Evolutionary conservation across 1,284 basidiomycete species (phyloP).

Genomic region (Irpex sp.): DNA sequence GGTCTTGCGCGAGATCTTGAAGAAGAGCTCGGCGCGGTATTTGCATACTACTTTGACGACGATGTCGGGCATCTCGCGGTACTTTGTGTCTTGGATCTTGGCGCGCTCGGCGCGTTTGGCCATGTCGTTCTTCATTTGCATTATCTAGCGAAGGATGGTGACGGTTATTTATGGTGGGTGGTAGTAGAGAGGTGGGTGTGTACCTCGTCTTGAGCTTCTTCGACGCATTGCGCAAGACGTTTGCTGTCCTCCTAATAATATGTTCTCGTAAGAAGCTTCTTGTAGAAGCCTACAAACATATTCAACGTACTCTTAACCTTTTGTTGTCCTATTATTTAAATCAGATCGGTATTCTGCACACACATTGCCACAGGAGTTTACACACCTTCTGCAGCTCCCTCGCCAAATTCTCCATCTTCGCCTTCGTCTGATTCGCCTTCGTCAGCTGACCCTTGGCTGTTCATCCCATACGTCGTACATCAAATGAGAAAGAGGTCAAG

Average conservation of each 20-base stretch:
- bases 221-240: conserved; percentile 69
- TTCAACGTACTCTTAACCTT: conserved; percentile 62
- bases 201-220: conserved; percentile 80
- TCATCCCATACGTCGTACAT: neutral
- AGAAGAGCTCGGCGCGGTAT: conserved; percentile 82
- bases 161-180: neutral
- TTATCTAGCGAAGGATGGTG: conserved; percentile 40
- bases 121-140: conserved; percentile 75
- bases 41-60: conserved; percentile 82
- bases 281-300: conserved; percentile 6
- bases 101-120: conserved; percentile 71
- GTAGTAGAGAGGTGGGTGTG: conserved; percentile 7
- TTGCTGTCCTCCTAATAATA: conserved; percentile 71
- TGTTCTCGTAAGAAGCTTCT: conserved; percentile 9
- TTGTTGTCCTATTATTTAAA: conserved; percentile 94
- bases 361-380: neutral
- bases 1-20: conserved; percentile 84
- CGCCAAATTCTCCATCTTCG: conserved; percentile 83
- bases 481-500: conserved; percentile 4
- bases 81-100: conserved; percentile 71
- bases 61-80: conserved; percentile 76
- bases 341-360: too few relatives aligned
- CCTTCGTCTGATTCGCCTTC: conserved; percentile 80
- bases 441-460: conserved; percentile 78
- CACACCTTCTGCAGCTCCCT: conserved; percentile 79